Evolutionary conservation across 2,329 filamentous ascomycete genomes (phyloP), one percentile per base, ranked within the genome.

Genomic region (Fusarium staphyleae): DNA sequence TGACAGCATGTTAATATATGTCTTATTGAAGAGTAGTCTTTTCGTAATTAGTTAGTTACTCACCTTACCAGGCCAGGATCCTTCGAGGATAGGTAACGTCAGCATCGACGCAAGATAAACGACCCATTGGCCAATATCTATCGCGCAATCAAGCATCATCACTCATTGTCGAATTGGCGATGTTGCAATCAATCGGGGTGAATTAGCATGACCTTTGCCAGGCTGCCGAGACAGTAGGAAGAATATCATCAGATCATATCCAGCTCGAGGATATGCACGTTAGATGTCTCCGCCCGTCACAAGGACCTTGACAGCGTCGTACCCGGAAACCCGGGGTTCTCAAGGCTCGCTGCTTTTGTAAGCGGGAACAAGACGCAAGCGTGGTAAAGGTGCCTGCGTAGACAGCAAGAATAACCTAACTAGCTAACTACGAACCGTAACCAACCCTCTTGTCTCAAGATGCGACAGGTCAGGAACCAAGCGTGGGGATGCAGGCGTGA

Each of bases 221-320:
- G 7, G 36, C 11, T 22, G 15, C 13, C 16, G 11, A 12, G 34
- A 18, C 18, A 10, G 13, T 22, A n/a, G n/a, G 28, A 26, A 43
- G 29, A 10, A 53, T 4, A 52, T 36, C 36, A 52, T 55, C 48
- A 52, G 41, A 52, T 46, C 48, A 55, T 55, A 40, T 16, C 36
- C 24, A 22, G 19, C 19, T 22, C 19, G 19, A 22, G 19, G 22
- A 32, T 40, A 32, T 37, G 35, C 35, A 37, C 11, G 18, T 37
- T 37, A 18, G 24, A 11, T 8, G 15, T 26, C n/a, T 36, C 36
- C 32, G 41, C 35, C 36, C 37, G 52, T 55, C 42, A 52, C 48
- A 48, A 39, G 41, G 32, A 34, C 18, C 33, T 32, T 40, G 29
- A 19, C 33, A 19, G 22, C 45, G 29, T 39, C n/a, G n/a, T n/a